Percentiles rank a stretch among this genome's conserved stretches.
phyloP scores from a whole-genome alignment of 1,284 basidiomycete genomes.

The Irpex sp. region DNA sequence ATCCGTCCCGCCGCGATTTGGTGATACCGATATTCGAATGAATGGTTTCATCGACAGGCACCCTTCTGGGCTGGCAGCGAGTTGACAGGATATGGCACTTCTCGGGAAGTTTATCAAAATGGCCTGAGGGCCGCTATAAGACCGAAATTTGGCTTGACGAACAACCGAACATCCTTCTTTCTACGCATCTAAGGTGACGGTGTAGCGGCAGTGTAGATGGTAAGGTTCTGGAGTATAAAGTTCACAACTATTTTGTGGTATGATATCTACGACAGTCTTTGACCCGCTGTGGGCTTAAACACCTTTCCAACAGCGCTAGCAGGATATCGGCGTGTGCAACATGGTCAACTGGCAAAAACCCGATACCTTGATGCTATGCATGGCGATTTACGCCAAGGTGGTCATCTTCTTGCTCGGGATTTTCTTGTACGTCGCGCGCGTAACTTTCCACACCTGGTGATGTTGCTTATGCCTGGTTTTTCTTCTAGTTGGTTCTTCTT shows the following conservation, averaged over 20 bases:
- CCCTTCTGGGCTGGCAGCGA: neutral
- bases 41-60: neutral
- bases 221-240: no score
- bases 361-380: neutral
- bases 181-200: neutral
- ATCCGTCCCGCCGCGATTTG: neutral
- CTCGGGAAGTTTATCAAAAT: neutral
- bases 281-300: no score
- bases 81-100: neutral
- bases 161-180: neutral
- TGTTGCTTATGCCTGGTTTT: neutral
- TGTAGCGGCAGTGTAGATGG: no score
- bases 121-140: neutral
- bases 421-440: neutral
- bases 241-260: no score
- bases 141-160: neutral
- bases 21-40: neutral
- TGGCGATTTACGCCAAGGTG: neutral
- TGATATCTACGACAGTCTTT: no score
- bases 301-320: no score
- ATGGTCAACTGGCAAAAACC: constrained; percentile 1
- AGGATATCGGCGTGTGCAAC: neutral
- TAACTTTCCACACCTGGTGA: neutral
- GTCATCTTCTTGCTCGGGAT: neutral
- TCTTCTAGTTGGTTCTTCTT: constrained; percentile 1